Conservation (phyloP, 176 grass and related monocot genomes). For the Triticum aestivum region IWGSC_CS_RefSeq_v2.1 NC_057810.1:76154683-76155182, state of each 20-base stretch:
- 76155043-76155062: neutral
- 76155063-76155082: neutral
- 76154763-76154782: neutral
- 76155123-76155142: neutral
- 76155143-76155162: conserved; percentile 28
- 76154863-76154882: conserved; percentile 77
- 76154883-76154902: conserved; percentile 75
- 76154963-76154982: neutral
- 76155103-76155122: neutral
- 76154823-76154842: neutral
- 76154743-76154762: neutral
- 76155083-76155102: neutral
- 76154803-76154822: neutral
- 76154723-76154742: neutral
- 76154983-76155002: neutral
- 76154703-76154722: conserved; percentile 39
- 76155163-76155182: neutral
- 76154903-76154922: conserved; percentile 76
- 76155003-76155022: neutral
- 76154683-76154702: conserved; percentile 26
- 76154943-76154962: conserved; percentile 71
- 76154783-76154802: neutral
- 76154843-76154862: conserved; percentile 40
- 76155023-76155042: neutral
- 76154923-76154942: conserved; percentile 77